Base-by-base conservation (phyloP, 345 rosid species). In the Anastatica hierochuntica region DNA sequence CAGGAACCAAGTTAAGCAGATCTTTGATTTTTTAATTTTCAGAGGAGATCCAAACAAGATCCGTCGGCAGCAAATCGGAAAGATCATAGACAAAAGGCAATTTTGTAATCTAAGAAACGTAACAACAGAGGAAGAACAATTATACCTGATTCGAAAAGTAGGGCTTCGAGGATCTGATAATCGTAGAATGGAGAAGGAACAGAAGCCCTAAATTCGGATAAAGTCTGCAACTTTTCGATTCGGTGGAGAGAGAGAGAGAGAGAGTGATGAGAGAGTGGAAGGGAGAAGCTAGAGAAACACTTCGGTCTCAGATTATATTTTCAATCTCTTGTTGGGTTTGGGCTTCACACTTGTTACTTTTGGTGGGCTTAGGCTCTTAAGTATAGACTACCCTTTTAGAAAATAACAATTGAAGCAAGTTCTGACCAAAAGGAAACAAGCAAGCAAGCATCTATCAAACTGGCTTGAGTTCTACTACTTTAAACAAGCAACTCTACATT, bases 201-300 rank as follows among this genome's bases (percentile, higher is more conserved):
- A 60, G 5, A 36, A 57, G 58, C 61, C 74, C 70, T 58, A 69
- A 58, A 45, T 34, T 57, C 42, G 54, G 73, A 62, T 27, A 27
- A 27, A 27, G 7, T 27, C 31, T 27, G 31, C 31, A 27, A 27
- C 31, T 27, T 27, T n/a, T n/a, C n/a, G n/a, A n/a, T n/a, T n/a
- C n/a, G n/a, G n/a, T n/a, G n/a, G n/a, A n/a, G n/a, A n/a, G n/a
- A n/a, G n/a, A n/a, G n/a, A n/a, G 26, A 21, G 58, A 49, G 10
- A 23, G 30, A 30, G 10, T 12, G 10, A 49, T 0, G 42, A 62
- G 57, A 15, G 5, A 3, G 29, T n/a, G 46, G 45, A 24, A 49
- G 57, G 27, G 9, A 5, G 10, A 5, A 60, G 34, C n/a, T n/a
- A n/a, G n/a, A n/a, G n/a, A n/a, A n/a, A 49, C 49, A 29, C 11